phyloP scores from a whole-genome alignment of 257 asterid species.

The Solanum gandarillasii region DNA sequence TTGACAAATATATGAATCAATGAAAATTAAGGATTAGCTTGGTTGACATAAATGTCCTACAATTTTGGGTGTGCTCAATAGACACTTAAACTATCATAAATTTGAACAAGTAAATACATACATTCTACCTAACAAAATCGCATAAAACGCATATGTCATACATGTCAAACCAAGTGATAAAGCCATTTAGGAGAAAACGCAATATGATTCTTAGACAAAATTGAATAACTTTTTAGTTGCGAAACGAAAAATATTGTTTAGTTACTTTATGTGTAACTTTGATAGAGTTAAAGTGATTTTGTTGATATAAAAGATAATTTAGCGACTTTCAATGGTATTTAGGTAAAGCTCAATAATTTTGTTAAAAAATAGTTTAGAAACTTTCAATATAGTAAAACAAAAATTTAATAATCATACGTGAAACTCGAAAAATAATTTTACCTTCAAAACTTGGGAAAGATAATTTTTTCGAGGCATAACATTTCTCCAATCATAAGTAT shows the following conservation, averaged over 20 bases:
- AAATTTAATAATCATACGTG: neutral
- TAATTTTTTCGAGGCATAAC: conserved; percentile 41
- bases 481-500: conserved; percentile 47
- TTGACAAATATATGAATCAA: neutral
- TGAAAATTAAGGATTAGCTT: neutral
- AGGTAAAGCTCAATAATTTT: too few species aligned
- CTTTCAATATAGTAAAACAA: neutral
- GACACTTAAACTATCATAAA: too few species aligned
- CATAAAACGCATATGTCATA: neutral
- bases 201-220: neutral
- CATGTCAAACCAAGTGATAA: neutral
- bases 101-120: too few species aligned
- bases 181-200: neutral
- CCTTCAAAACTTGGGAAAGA: conserved; percentile 23
- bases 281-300: neutral
- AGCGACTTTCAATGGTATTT: too few species aligned
- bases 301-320: too few species aligned
- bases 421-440: conserved; percentile 1
- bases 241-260: neutral
- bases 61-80: too few species aligned
- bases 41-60: neutral
- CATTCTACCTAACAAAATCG: too few species aligned
- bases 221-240: neutral
- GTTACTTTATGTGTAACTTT: neutral
- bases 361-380: neutral